A percentile compares a stretch with the other conserved stretches of the same genome.
Conservation (phyloP, 352 stramenopile species). For the Phytophthora sansomeana region DNA sequence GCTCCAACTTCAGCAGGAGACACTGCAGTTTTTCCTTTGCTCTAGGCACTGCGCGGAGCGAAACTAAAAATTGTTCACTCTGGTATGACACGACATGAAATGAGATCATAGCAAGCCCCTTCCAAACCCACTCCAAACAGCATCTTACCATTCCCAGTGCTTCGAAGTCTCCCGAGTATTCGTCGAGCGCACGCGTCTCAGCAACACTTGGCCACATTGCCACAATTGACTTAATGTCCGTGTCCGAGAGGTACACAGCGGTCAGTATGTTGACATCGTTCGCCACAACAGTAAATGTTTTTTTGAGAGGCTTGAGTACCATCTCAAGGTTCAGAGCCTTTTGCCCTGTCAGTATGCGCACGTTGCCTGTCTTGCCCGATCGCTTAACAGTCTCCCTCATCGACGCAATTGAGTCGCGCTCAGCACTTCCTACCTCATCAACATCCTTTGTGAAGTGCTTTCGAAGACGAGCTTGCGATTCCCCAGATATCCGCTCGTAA, state of each 20-base stretch:
- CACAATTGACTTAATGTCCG: conserved; percentile 39
- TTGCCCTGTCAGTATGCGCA: conserved; percentile 31
- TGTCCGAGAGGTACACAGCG: conserved; percentile 35
- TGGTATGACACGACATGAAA: conserved; percentile 10
- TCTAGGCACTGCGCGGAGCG: conserved; percentile 27
- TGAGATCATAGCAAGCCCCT: neutral
- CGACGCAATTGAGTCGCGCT: conserved; percentile 10
- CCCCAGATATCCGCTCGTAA: conserved; percentile 13
- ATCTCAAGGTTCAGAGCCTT: conserved; percentile 39
- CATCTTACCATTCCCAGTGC: conserved; percentile 31
- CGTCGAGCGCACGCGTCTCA: conserved; percentile 31
- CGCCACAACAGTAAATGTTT: conserved; percentile 25
- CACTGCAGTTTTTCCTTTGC: conserved; percentile 42
- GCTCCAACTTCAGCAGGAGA: conserved; percentile 37
- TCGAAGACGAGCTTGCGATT: conserved; percentile 16
- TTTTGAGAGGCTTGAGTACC: conserved; percentile 22
- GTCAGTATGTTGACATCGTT: conserved; percentile 38
- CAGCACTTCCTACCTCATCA: neutral
- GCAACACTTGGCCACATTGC: conserved; percentile 42
- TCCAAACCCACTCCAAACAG: neutral
- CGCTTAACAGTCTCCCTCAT: neutral
- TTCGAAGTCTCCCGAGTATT: conserved; percentile 28
- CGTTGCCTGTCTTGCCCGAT: conserved; percentile 11
- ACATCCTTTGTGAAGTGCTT: conserved; percentile 22
- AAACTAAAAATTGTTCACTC: conserved; percentile 42